Conservation (phyloP, 1,284 basidiomycete species). For the Rhizoctonia solani region DNA sequence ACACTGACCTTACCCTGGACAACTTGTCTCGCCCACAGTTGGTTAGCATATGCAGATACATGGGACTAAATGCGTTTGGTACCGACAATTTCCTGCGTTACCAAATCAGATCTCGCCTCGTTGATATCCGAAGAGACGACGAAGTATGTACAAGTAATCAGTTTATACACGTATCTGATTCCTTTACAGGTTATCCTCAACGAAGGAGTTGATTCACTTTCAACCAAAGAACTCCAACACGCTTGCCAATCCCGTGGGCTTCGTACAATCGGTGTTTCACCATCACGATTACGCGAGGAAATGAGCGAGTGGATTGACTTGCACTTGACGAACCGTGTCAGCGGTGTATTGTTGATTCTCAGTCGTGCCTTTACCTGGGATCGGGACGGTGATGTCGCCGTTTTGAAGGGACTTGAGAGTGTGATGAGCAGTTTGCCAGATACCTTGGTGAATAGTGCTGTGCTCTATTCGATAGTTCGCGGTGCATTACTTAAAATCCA, state of each 20-base stretch:
- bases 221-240: slow-evolving; percentile 84
- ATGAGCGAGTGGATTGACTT: slow-evolving; percentile 92
- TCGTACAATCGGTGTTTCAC: slow-evolving; percentile 82
- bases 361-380: slow-evolving; percentile 96
- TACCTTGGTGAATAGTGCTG: slow-evolving; percentile 81
- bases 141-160: slow-evolving; percentile 49
- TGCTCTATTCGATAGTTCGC: not conserved
- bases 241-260: slow-evolving; percentile 96
- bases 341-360: slow-evolving; percentile 91
- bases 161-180: not conserved
- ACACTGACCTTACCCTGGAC: slow-evolving; percentile 97
- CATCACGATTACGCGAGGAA: slow-evolving; percentile 84
- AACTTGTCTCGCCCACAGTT: slow-evolving; percentile 97
- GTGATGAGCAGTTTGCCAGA: slow-evolving; percentile 94
- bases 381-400: slow-evolving; percentile 74
- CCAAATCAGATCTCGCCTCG: slow-evolving; percentile 84
- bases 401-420: slow-evolving; percentile 83
- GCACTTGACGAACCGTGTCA: slow-evolving; percentile 77
- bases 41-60: slow-evolving; percentile 95
- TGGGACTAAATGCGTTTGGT: slow-evolving; percentile 98
- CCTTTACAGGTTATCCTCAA: slow-evolving; percentile 69
- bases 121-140: slow-evolving; percentile 89
- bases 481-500: slow-evolving; percentile 33
- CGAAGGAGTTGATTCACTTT: slow-evolving; percentile 92
- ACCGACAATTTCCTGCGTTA: slow-evolving; percentile 98